Base-by-base conservation (phyloP, 2,329 filamentous ascomycete genomes). In the Claviceps cyperi region DNA sequence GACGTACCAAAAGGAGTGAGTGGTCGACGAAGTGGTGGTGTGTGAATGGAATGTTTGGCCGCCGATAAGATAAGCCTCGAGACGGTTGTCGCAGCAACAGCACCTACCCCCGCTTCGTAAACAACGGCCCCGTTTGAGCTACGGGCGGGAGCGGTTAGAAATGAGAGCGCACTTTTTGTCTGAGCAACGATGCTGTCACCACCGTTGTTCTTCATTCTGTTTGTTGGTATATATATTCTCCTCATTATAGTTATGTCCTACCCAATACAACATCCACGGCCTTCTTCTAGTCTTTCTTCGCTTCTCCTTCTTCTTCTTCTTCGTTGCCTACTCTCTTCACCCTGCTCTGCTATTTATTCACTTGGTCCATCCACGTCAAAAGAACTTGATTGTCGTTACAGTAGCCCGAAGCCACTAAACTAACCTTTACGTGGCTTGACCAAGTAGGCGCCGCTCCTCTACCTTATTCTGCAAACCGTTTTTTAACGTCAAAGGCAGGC, bases 71-170 rank as follows among this genome's bases (percentile, higher is more conserved):
- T 58, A 59, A 59, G 53, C 57, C 57, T 57, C 40, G 19, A 24
- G 28, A 13, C 6, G 46, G 54, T 61, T 47, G 45, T 56, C 59
- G 46, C 54, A 56, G 54, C 58, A 61, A 61, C 59, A 19, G 13
- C 9, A 3, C 9, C 28, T 4, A 14, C 9, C 19, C 9, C 50
- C 48, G 49, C 51, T 46, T 44, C 48, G 56, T 61, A 60, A 61
- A 61, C 58, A 61, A 58, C 44, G 32, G 41, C 22, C 24, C 40
- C 46, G 22, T 19, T 48, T 7, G 40, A 46, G 24, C 47, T 28
- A 39, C 15, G 19, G 19, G 22, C 32, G 48, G 28, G n/a, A 49
- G 14, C 41, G 22, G 24, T 48, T 48, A 21, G 24, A 43, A 40
- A 44, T 38, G 38, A 44, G 48, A 8, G 6, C 35, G 28, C 21